Percentiles rank a stretch among this genome's conserved stretches.
phyloP scores from a whole-genome alignment of 2,329 filamentous ascomycete genomes.

The Cladophialophora immunda region DNA sequence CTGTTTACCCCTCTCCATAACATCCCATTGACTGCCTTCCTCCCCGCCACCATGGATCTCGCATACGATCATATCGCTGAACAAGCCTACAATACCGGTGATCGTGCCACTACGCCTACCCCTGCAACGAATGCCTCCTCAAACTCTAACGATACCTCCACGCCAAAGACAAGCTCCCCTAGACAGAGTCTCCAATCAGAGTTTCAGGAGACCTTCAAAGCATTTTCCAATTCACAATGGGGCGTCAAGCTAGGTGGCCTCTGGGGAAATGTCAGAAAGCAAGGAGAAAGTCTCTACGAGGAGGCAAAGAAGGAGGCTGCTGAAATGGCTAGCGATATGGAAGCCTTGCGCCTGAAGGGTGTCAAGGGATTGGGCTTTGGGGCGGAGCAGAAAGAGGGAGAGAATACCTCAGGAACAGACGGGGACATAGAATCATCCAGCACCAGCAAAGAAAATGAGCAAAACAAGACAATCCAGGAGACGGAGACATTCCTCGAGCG shows the following conservation, averaged over 20 bases:
- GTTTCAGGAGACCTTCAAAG: constrained; percentile 93
- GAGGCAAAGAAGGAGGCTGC: constrained; percentile 84
- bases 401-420: constrained; percentile 45
- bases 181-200: constrained; percentile 77
- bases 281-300: constrained; percentile 89
- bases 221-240: constrained; percentile 91
- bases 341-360: constrained; percentile 70
- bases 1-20: not conserved
- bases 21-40: not conserved
- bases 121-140: constrained; percentile 50
- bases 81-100: constrained; percentile 71
- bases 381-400: constrained; percentile 40
- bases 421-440: constrained; percentile 38
- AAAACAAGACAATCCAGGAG: constrained; percentile 51
- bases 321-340: constrained; percentile 83
- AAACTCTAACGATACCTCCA: constrained; percentile 36
- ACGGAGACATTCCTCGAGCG: constrained; percentile 75
- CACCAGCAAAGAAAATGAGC: constrained; percentile 39
- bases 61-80: constrained; percentile 97
- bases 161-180: constrained; percentile 42
- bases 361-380: constrained; percentile 30
- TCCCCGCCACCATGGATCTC: constrained; percentile 75
- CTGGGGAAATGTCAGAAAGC: constrained; percentile 90
- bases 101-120: constrained; percentile 47
- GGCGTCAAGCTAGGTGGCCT: constrained; percentile 87